phyloP scores from a whole-genome alignment of 305 asterid species.

The Nicotiana rustica region DNA sequence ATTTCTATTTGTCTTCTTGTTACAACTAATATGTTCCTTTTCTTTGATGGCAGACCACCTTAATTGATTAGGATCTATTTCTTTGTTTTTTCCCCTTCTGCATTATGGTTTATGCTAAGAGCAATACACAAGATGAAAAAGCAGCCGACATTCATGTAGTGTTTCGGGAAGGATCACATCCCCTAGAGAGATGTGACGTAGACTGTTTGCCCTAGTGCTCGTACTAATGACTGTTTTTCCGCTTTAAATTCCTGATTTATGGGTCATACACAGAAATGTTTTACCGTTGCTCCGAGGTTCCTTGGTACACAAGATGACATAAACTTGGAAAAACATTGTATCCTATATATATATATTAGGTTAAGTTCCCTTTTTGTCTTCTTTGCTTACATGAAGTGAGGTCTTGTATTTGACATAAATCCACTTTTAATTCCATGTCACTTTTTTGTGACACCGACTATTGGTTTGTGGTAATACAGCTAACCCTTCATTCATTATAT shows the following conservation, averaged over 20 bases:
- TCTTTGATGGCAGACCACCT: slow-evolving; percentile 35
- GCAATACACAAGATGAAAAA: not conserved
- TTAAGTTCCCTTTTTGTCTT: not conserved
- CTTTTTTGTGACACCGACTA: not conserved
- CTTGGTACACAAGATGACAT: not conserved
- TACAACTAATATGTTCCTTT: slow-evolving; percentile 3
- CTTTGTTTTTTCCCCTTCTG: not conserved
- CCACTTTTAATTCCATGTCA: not conserved
- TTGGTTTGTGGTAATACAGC: no score
- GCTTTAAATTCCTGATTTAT: no score
- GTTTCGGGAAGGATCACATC: no score
- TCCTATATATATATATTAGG: not conserved
- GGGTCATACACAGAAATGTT: no score
- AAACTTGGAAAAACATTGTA: not conserved
- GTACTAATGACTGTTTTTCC: no score
- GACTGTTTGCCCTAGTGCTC: no score
- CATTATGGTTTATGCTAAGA: not conserved
- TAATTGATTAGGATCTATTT: slow-evolving; percentile 4
- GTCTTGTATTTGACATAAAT: not conserved
- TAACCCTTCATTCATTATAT: no score
- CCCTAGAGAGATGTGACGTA: no score
- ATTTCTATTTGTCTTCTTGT: slow-evolving; percentile 8
- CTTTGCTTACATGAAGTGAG: not conserved
- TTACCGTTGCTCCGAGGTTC: no score
- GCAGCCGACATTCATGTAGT: no score